phyloP scores from a whole-genome alignment of 2,329 filamentous ascomycete genomes.

The Sarocladium strictum region DNA sequence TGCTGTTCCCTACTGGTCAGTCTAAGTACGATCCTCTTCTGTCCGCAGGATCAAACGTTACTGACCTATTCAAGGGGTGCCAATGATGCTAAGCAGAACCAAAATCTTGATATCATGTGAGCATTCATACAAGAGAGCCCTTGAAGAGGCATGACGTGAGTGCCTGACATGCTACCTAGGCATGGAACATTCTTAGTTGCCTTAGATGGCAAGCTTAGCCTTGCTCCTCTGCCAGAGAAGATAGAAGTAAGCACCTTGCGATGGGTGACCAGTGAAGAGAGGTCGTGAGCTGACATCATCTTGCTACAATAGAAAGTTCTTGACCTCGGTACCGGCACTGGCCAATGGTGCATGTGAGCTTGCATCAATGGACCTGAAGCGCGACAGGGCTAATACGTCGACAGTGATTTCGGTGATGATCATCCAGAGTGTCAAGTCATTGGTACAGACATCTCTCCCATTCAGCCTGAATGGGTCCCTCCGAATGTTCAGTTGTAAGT shows the following conservation, averaged over 20 bases:
- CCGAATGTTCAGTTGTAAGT: constrained; percentile 33
- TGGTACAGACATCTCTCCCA: constrained; percentile 51
- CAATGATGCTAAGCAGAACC: constrained; percentile 18
- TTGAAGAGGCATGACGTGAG: neutral
- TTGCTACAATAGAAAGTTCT: constrained; percentile 19
- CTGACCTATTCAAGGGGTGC: neutral
- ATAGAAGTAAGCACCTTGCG: constrained; percentile 4
- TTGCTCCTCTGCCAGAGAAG: constrained; percentile 10
- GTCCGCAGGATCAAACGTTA: neutral
- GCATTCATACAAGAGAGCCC: no score
- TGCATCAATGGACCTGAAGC: neutral
- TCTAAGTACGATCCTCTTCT: neutral
- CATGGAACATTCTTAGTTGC: constrained; percentile 18
- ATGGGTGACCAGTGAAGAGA: no score
- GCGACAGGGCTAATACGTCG: neutral
- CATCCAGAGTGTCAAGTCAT: constrained; percentile 39
- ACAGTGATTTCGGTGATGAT: constrained; percentile 40
- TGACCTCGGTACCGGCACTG: constrained; percentile 45
- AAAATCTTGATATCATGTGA: neutral
- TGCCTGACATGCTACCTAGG: constrained; percentile 12
- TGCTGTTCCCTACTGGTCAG: neutral
- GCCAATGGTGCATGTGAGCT: neutral
- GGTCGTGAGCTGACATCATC: no score
- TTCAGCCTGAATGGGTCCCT: constrained; percentile 44
- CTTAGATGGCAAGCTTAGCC: constrained; percentile 14